Conservation (phyloP, 495 filamentous ascomycete genomes). For the Monascus purpureus region DNA sequence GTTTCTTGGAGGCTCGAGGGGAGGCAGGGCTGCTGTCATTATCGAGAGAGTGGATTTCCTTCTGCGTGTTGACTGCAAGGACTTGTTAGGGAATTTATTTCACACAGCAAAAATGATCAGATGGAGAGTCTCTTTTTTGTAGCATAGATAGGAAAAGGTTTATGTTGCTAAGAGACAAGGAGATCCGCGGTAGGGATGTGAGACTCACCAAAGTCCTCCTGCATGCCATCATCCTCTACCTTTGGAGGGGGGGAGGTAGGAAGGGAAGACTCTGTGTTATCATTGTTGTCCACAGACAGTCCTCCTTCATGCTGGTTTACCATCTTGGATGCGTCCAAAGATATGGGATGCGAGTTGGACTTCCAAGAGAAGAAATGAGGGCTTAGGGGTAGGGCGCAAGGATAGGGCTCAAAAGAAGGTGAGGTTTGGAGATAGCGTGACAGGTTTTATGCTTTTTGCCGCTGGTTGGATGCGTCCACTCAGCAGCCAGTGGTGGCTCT, state of each 20-base stretch:
- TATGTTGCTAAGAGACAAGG: no score
- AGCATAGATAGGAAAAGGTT: no score
- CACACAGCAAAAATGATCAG: not conserved
- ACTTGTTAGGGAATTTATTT: not conserved
- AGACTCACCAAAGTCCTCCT: conserved; percentile 30
- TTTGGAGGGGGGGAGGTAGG: conserved; percentile 16
- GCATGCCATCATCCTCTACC: conserved; percentile 13
- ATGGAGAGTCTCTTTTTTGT: not conserved
- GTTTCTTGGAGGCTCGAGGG: conserved; percentile 29
- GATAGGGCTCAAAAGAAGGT: conserved; percentile 15
- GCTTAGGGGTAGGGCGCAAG: conserved; percentile 39
- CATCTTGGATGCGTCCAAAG: conserved; percentile 16
- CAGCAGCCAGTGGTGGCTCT: no score
- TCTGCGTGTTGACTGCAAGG: conserved; percentile 8
- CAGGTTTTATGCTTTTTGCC: no score
- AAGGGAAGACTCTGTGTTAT: conserved; percentile 11
- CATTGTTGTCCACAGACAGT: conserved; percentile 20
- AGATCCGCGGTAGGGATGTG: conserved; percentile 1
- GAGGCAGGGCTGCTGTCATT: conserved; percentile 20
- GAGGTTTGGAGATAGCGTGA: not conserved
- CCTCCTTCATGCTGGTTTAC: conserved; percentile 16
- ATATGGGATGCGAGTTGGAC: conserved; percentile 15
- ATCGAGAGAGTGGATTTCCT: conserved; percentile 17
- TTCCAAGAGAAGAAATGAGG: conserved; percentile 41
- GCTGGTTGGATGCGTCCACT: no score